Conservation (phyloP, 192 early-diverging fungal genomes). For the Linderina pennispora region DNA sequence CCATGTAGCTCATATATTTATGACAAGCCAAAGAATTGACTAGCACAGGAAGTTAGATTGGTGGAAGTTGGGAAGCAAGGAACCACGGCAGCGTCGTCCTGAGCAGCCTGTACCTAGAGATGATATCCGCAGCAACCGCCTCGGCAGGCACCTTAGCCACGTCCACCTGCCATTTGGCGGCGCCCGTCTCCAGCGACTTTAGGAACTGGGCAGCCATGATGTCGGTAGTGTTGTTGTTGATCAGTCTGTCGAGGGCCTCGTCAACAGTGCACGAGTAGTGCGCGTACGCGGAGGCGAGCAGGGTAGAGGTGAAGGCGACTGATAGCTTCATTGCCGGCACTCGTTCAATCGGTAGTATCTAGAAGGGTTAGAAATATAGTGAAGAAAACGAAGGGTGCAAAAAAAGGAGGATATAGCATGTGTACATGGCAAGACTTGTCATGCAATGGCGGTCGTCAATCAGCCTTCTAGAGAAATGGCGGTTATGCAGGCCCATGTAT, state of each 20-base stretch:
- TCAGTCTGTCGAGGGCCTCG: slow-evolving; percentile 27
- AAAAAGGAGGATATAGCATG: no score
- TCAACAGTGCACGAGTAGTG: slow-evolving; percentile 26
- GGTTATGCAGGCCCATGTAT: no score
- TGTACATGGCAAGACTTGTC: no score
- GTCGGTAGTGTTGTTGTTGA: slow-evolving; percentile 14
- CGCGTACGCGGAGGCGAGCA: slow-evolving; percentile 4
- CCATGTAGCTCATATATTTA: no score
- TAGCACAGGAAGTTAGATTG: slow-evolving; percentile 3
- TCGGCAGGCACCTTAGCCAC: slow-evolving; percentile 6
- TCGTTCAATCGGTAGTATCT: no score
- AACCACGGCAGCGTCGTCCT: slow-evolving; percentile 8
- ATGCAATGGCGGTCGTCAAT: no score
- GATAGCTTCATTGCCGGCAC: no score
- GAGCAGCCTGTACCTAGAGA: slow-evolving; percentile 12
- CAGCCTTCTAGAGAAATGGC: no score
- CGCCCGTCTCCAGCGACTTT: slow-evolving; percentile 9
- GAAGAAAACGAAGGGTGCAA: no score
- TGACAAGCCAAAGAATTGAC: no score
- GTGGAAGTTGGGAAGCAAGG: slow-evolving; percentile 7
- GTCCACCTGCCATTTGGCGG: slow-evolving; percentile 1
- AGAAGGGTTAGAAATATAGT: no score
- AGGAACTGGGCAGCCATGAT: slow-evolving; percentile 14
- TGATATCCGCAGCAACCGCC: slow-evolving; percentile 7
- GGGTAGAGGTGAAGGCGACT: no score